Evolutionary conservation across 164 flowering plant genomes (phyloP).

Genomic region (Euptelea pleiosperma): DNA sequence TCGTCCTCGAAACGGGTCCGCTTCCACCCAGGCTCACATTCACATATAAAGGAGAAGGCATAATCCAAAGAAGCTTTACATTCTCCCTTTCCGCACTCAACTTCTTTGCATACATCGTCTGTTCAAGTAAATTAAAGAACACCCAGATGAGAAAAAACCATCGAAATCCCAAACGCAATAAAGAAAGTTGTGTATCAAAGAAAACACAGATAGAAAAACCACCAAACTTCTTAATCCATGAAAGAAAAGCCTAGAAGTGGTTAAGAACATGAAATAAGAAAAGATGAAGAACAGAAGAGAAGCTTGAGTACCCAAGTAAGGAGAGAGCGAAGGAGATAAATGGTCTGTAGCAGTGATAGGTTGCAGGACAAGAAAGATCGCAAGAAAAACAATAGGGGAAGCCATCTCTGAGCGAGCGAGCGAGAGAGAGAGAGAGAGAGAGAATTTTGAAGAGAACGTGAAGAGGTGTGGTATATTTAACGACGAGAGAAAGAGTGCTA

Average conservation of each 20-base stretch:
- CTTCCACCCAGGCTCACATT: slow-evolving; percentile 65
- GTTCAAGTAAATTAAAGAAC: slow-evolving; percentile 3
- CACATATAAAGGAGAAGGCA: slow-evolving; percentile 38
- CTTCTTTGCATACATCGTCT: slow-evolving; percentile 47
- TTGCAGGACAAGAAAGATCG: slow-evolving; percentile 20
- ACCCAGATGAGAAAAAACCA: slow-evolving; percentile 10
- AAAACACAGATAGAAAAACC: background rate
- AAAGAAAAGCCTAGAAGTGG: no score
- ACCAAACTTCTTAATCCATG: background rate
- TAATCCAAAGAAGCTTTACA: slow-evolving; percentile 38
- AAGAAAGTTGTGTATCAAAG: no score
- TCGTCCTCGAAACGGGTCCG: slow-evolving; percentile 26
- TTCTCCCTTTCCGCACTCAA: slow-evolving; percentile 62
- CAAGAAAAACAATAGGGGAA: slow-evolving; percentile 10
- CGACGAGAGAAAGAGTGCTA: background rate
- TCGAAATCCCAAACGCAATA: no score
- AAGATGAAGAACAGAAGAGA: background rate
- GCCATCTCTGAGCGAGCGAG: slow-evolving; percentile 17
- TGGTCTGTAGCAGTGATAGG: slow-evolving; percentile 18
- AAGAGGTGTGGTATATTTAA: background rate
- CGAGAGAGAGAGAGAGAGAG: background rate
- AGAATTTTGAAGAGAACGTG: no score
- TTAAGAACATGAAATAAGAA: background rate
- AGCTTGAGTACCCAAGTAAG: slow-evolving; percentile 21
- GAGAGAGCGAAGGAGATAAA: slow-evolving; percentile 33